Percentiles rank a stretch among this genome's conserved stretches.
These are phyloP conservation scores for Ceratobasidium sp. DNA, from an alignment of 1,284 basidiomycete genomes.

Conservation along the genomic window DNA sequence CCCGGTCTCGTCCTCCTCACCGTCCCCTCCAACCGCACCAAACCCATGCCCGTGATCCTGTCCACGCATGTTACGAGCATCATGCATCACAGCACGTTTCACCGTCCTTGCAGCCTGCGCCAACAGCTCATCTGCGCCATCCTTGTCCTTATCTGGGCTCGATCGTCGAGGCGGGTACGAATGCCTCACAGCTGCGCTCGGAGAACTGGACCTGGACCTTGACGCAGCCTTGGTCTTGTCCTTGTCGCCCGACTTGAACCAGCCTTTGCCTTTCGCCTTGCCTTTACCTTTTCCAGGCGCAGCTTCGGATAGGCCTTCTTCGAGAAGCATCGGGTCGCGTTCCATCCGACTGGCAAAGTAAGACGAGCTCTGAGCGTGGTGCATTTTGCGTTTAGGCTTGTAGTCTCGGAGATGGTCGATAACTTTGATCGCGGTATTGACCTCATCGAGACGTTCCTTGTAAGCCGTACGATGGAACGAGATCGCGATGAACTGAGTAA, in stretches of 20 bases:
- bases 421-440: conserved; percentile 68
- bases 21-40: conserved; percentile 60
- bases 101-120: conserved; percentile 72
- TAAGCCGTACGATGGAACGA: conserved; percentile 82
- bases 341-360: conserved; percentile 27
- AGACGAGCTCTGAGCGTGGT: conserved; percentile 10
- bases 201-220: conserved; percentile 28
- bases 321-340: conserved; percentile 40
- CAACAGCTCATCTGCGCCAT: conserved; percentile 55
- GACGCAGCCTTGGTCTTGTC: background rate
- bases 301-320: conserved; percentile 36
- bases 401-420: conserved; percentile 79
- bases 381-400: conserved; percentile 67
- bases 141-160: conserved; percentile 40
- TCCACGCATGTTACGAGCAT: conserved; percentile 76
- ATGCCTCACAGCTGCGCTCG: conserved; percentile 24
- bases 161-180: conserved; percentile 39
- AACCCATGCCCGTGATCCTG: conserved; percentile 56
- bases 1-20: conserved; percentile 15
- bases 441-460: conserved; percentile 74
- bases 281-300: conserved; percentile 12
- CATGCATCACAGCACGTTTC: conserved; percentile 76
- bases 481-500: conserved; percentile 69
- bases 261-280: conserved; percentile 8
- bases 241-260: conserved; percentile 35